These are phyloP conservation scores for Wickerhamiella siamensis DNA, from an alignment of 805 yeast genomes.

Conservation along the genomic window DNA sequence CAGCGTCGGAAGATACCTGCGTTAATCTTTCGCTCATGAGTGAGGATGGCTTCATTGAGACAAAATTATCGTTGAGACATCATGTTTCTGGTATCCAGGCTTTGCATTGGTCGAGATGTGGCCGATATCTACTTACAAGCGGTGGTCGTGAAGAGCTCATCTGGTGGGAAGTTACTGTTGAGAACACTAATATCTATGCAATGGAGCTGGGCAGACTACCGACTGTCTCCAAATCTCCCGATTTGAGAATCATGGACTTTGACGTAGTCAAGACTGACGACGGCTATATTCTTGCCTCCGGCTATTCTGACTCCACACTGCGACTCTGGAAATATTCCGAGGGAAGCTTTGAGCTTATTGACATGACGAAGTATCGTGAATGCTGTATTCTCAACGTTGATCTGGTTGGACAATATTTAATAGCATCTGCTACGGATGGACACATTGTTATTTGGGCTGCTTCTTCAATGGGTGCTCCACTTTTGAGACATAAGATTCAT, in stretches of 20 bases:
- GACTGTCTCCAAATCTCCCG: constrained; percentile 50
- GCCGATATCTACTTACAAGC: constrained; percentile 34
- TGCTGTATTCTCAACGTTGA: constrained; percentile 63
- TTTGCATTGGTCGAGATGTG: constrained; percentile 34
- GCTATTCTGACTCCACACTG: constrained; percentile 73
- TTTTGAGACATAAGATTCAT: constrained; percentile 39
- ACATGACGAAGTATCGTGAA: constrained; percentile 43
- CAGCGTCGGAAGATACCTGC: constrained; percentile 85
- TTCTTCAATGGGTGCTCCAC: neutral
- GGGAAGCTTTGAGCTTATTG: constrained; percentile 30
- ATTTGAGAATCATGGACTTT: constrained; percentile 82
- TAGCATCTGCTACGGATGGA: constrained; percentile 77
- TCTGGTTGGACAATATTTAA: constrained; percentile 30
- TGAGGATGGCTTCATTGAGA: constrained; percentile 32
- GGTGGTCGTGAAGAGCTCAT: constrained; percentile 72
- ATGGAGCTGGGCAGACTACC: constrained; percentile 38
- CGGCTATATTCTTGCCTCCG: constrained; percentile 39
- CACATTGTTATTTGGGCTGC: constrained; percentile 45
- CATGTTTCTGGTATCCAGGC: constrained; percentile 86
- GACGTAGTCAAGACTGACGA: constrained; percentile 30
- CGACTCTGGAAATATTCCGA: constrained; percentile 42
- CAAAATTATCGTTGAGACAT: constrained; percentile 36
- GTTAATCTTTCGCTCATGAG: constrained; percentile 44
- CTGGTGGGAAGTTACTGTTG: constrained; percentile 51
- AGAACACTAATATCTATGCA: constrained; percentile 31